Base-by-base conservation (phyloP, 805 yeast genomes). In the Yamadazyma takamatsuzukensis region DNA sequence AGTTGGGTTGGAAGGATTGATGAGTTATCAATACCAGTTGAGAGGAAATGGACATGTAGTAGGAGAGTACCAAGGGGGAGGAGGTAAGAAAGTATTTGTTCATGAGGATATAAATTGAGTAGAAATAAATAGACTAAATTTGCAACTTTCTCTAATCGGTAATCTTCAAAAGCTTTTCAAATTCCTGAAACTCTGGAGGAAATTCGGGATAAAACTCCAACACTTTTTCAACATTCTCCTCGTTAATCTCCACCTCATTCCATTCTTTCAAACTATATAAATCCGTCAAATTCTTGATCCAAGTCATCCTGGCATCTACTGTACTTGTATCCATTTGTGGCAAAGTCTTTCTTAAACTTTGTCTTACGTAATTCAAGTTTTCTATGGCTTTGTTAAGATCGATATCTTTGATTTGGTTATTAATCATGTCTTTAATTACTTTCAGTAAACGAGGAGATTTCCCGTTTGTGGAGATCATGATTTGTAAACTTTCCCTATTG, bases 1-100 rank as follows among this genome's bases (percentile, higher is more conserved):
- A 11, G 97, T 93, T 21, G 99, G 99, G 2, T 70, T 93, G 19
- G 99, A 93, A 54, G 99, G 99, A 2, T 70, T 93, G 45, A 95
- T 90, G 55, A 85, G 94, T 48, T 93, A 93, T 59, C 97, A 93
- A 61, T 93, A 93, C 56, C 93, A 87, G 55, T 64, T 93, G 41
- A 75, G 83, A 59, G 99, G 99, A 26, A 68, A 77, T 45, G 99
- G 99, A 4, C 98, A 93, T 56, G 70, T 90, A 36, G 97, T 84
- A 2, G 80, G 87, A 30, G 96, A 87, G 50, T 94, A 93, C 54
- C 68, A 79, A 16, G 97, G 97, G 16, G 95, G 88, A 14, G 97
- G 97, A 23, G 98, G 98, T 16, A 52, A 71, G 6, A 78, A 76
- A 55, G 76, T 72, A 3, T 93, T 85, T 65, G 72, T 78, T 28